Percentiles rank a stretch among this genome's conserved stretches.
phyloP scores from a whole-genome alignment of 2,329 filamentous ascomycete species.

The Aspergillus tanneri region DNA sequence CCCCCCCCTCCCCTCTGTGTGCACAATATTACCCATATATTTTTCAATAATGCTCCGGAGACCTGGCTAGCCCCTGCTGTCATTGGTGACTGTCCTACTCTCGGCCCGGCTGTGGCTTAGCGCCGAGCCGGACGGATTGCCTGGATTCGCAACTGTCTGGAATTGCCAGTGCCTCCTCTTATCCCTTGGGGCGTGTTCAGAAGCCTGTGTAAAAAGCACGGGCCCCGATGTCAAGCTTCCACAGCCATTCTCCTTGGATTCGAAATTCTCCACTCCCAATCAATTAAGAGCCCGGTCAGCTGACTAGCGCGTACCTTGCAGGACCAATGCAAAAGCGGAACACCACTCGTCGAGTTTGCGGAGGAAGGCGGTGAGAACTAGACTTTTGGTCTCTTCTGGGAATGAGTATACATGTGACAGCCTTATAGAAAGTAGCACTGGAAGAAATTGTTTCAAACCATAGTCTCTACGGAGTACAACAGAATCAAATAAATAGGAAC shows the following conservation, averaged over 20 bases:
- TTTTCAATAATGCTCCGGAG: no score
- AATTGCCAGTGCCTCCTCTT: not conserved
- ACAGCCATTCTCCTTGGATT: constrained; percentile 17
- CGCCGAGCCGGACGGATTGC: not conserved
- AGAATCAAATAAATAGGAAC: no score
- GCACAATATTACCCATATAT: constrained; percentile 10
- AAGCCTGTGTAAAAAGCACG: constrained; percentile 8
- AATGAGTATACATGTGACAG: no score
- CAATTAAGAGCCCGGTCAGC: not conserved
- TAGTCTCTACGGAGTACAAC: no score
- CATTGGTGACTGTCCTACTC: no score
- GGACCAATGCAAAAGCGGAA: constrained; percentile 78
- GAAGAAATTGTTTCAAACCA: no score
- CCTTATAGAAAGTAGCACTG: no score
- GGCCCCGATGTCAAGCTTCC: constrained; percentile 13
- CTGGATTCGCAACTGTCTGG: not conserved
- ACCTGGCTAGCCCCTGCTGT: no score
- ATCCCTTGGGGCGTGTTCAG: not conserved
- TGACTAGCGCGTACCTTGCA: constrained; percentile 39
- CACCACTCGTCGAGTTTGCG: constrained; percentile 71
- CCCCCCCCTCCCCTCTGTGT: constrained; percentile 3
- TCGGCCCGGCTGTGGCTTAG: not conserved
- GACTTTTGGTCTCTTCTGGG: no score
- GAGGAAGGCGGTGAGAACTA: constrained; percentile 37
- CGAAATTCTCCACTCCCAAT: constrained; percentile 10